A percentile compares a stretch with the other conserved stretches of the same genome.
These are phyloP conservation scores for Acanthamoeba lenticulata DNA, from an alignment of 208 protist species.

Conservation along the genomic window DNA sequence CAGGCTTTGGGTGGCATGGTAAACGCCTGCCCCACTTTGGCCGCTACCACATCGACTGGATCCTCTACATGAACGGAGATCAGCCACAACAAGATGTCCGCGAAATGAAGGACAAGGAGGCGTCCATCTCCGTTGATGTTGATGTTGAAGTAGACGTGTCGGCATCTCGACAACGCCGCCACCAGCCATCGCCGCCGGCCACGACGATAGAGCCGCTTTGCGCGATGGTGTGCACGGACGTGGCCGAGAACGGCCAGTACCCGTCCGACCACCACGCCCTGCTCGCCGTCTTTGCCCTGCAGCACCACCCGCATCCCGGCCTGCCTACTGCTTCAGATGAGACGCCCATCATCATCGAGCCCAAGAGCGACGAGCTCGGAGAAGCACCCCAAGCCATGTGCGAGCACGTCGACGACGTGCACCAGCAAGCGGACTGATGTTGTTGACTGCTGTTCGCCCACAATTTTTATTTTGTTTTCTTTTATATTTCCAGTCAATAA, in stretches of 20 bases:
- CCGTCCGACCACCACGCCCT: conserved; percentile 1
- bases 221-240: not conserved
- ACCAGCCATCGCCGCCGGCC: not conserved
- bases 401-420: too few species aligned
- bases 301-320: not conserved
- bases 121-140: not conserved
- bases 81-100: not conserved
- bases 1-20: not conserved
- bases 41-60: conserved; percentile 32
- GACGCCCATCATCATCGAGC: not conserved
- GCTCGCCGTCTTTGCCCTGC: not conserved
- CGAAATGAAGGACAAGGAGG: not conserved
- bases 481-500: not conserved
- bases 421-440: not conserved
- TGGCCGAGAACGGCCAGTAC: not conserved
- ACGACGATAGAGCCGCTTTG: not conserved
- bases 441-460: too few species aligned
- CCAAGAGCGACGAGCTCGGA: not conserved
- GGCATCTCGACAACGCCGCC: not conserved
- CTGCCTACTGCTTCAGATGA: not conserved
- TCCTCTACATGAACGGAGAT: not conserved
- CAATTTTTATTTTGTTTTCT: too few species aligned
- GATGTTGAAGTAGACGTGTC: not conserved
- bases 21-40: not conserved
- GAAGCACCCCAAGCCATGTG: too few species aligned